Conservation (phyloP, 176 grass and related monocot genomes). For the Avena insularis region DNA sequence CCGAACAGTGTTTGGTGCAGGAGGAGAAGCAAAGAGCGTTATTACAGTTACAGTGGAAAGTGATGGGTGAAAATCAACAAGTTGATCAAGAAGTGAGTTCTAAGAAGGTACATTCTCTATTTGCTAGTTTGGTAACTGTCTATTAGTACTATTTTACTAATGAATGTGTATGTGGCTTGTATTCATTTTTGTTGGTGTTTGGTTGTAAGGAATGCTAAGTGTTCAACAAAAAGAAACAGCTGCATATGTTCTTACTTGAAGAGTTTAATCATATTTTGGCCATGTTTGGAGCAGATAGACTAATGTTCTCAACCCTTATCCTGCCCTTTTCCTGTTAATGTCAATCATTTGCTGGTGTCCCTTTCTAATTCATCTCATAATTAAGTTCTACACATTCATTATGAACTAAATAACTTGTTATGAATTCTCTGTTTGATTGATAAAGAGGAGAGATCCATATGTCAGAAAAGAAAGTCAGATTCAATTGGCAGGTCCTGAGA, state of each 20-base stretch:
- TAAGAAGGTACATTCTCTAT: conserved; percentile 68
- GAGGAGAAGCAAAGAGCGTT: conserved; percentile 96
- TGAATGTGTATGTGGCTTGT: conserved; percentile 25
- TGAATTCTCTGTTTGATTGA: conserved; percentile 81
- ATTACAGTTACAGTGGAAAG: conserved; percentile 95
- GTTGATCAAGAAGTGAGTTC: conserved; percentile 95
- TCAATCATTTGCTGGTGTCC: conserved; percentile 29
- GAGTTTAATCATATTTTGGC: conserved; percentile 21
- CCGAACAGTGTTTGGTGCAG: conserved; percentile 54
- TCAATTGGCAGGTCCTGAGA: conserved; percentile 68
- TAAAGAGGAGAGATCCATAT: conserved; percentile 78
- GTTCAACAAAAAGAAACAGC: conserved; percentile 4
- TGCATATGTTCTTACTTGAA: conserved; percentile 33
- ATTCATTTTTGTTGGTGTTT: background rate
- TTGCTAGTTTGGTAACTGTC: conserved; percentile 14
- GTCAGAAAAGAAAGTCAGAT: conserved; percentile 72
- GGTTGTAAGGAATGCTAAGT: conserved; percentile 32
- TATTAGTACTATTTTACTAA: conserved; percentile 25
- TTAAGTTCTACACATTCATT: conserved; percentile 21
- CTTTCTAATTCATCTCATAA: conserved; percentile 36
- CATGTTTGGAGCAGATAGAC: conserved; percentile 20
- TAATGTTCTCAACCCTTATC: conserved; percentile 20
- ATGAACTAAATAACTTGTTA: conserved; percentile 36
- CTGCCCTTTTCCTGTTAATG: conserved; percentile 20
- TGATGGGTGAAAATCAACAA: conserved; percentile 97